A percentile compares a stretch with the other conserved stretches of the same genome.
These are phyloP conservation scores for Lactarius akahatsu DNA, from an alignment of 768 basidiomycete genomes.

Conservation along the genomic window DNA sequence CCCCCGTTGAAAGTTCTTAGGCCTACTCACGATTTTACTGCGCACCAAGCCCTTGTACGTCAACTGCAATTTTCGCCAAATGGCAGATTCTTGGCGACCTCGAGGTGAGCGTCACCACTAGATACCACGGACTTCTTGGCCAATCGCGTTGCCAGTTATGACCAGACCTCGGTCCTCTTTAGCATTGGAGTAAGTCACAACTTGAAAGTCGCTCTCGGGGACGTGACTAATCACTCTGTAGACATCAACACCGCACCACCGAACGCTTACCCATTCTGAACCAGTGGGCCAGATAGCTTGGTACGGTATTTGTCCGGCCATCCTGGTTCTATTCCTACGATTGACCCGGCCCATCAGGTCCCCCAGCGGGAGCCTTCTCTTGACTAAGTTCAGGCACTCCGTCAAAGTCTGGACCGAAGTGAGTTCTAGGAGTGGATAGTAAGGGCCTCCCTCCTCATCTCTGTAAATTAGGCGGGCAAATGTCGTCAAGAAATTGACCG, in stretches of 20 bases:
- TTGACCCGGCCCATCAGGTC: too few relatives aligned
- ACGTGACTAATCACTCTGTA: constrained; percentile 30
- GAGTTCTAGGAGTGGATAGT: constrained; percentile 27
- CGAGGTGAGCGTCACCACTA: constrained; percentile 44
- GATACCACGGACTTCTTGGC: constrained; percentile 10
- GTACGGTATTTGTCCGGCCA: constrained; percentile 37
- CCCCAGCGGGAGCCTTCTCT: too few relatives aligned
- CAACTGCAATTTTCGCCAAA: constrained; percentile 78
- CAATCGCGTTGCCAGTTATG: constrained; percentile 50
- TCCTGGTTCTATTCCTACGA: constrained; percentile 42
- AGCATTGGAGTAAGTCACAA: constrained; percentile 42
- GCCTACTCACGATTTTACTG: constrained; percentile 57
- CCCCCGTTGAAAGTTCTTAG: constrained; percentile 55
- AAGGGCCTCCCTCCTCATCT: not conserved
- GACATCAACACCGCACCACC: constrained; percentile 41
- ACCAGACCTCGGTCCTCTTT: constrained; percentile 66
- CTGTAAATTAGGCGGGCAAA: not conserved
- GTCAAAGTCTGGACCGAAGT: constrained; percentile 61
- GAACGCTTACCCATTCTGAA: constrained; percentile 63
- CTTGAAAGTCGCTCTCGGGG: constrained; percentile 35
- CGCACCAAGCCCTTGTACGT: constrained; percentile 65
- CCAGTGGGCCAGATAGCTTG: constrained; percentile 78
- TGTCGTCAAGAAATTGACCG: too few relatives aligned
- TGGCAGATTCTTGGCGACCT: constrained; percentile 73
- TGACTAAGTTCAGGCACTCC: too few relatives aligned